Evolutionary conservation across 257 asterid genomes (phyloP), one percentile per base, ranked within the genome.

Genomic region (Craterostigma plantagineum): DNA sequence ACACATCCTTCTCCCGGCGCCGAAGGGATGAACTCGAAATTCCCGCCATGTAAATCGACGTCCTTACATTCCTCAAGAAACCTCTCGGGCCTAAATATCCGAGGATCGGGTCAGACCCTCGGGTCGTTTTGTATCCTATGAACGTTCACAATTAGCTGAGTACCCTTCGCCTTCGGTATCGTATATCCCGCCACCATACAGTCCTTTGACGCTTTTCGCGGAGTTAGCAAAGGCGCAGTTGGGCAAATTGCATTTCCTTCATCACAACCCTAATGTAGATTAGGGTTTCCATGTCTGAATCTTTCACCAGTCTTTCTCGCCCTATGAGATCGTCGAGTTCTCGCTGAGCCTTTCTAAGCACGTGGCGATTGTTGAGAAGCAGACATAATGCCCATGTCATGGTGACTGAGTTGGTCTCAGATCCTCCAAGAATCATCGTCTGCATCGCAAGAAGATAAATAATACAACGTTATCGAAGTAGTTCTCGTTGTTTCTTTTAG

Each of bases 181-280:
- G 58, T 53, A 18, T 61, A 70, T n/a, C 67, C 70, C 1, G 57
- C 57, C 18, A 73, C 12, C 7, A 7, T 35, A 12, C 73, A 70
- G 34, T 66, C 70, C 10, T 64, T 58, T 0, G n/a, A 18, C 0
- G 66, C 49, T 16, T 42, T 49, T 3, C 69, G 58, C 0, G 58
- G 50, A 0, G 51, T 54, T 0, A 17, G 11, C 2, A 63, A 55
- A 0, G 60, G 54, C 2, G 8, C 42, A 6, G 30, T 23, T 1
- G 76, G 68, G n/a, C n/a, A n/a, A n/a, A n/a, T n/a, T n/a, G n/a
- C n/a, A 4, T 33, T 52, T 73, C 82, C 36, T 69, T 73, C 6
- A 73, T 35, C 7, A 66, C 34, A 8, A 72, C 76, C 45, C 61
- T 67, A 18, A 66, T 64, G 55, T 73, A 69, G 9, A 38, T 43